Evolutionary conservation across 495 filamentous ascomycete species (phyloP).

Genomic region (Daldinia concentrica): DNA sequence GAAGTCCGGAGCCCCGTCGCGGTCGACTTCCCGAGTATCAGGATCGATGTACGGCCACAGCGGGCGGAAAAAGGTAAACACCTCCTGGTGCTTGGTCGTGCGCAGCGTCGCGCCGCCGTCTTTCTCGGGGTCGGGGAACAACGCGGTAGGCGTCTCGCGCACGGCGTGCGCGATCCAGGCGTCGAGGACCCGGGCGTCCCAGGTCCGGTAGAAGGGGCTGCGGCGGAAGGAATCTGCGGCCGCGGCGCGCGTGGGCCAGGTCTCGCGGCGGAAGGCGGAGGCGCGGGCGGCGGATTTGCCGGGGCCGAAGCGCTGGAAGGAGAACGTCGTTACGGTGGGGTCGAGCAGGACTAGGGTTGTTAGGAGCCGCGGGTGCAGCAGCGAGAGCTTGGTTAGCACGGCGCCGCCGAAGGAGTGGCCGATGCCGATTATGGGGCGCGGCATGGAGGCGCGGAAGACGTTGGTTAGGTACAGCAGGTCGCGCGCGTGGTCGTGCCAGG

Average conservation of each 20-base stretch:
- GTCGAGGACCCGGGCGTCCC: conserved; percentile 78
- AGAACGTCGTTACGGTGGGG: conserved; percentile 72
- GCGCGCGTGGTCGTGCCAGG: conserved; percentile 86
- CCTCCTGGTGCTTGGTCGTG: conserved; percentile 71
- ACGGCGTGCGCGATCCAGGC: conserved; percentile 72
- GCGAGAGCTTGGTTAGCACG: conserved; percentile 67
- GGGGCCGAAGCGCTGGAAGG: conserved; percentile 47
- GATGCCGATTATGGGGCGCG: conserved; percentile 85
- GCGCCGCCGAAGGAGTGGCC: conserved; percentile 91
- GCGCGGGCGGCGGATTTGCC: conserved; percentile 56
- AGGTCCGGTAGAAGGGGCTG: conserved; percentile 73
- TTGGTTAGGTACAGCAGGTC: conserved; percentile 92
- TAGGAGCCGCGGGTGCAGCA: conserved; percentile 86
- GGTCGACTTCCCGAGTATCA: conserved; percentile 25
- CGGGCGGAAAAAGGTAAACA: conserved; percentile 62
- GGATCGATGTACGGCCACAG: conserved; percentile 40
- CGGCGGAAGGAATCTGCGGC: conserved; percentile 68
- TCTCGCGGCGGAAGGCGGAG: conserved; percentile 71
- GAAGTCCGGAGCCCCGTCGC: conserved; percentile 45
- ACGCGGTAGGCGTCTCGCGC: conserved; percentile 66
- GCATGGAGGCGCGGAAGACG: conserved; percentile 81
- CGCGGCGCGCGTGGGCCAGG: conserved; percentile 72
- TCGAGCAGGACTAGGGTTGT: conserved; percentile 81
- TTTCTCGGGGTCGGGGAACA: conserved; percentile 58
- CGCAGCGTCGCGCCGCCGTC: conserved; percentile 59